Evolutionary conservation across 1,284 basidiomycete genomes (phyloP).

Genomic region (Ganoderma lingzhi): DNA sequence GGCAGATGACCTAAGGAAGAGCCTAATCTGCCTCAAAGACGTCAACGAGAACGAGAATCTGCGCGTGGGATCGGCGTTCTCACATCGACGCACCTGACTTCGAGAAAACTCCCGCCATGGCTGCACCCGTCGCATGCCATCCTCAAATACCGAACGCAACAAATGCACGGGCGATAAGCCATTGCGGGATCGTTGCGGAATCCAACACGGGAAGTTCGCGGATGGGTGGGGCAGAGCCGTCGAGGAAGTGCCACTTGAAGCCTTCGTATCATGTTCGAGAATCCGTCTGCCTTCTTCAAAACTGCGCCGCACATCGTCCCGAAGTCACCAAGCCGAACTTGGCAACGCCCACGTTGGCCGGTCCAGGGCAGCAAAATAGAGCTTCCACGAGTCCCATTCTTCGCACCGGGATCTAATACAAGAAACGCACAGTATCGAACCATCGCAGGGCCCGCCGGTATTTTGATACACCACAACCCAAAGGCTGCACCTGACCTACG

Average conservation of each 20-base stretch:
- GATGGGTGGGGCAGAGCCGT: neutral
- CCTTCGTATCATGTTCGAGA: neutral
- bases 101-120: neutral
- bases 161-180: neutral
- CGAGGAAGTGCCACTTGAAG: neutral
- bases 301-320: slow-evolving; percentile 11
- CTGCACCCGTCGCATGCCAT: neutral
- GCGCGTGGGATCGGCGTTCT: slow-evolving; percentile 14
- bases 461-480: slow-evolving; percentile 23
- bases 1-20: slow-evolving; percentile 16
- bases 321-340: slow-evolving; percentile 9
- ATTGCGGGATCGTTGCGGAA: neutral
- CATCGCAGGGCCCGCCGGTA: slow-evolving; percentile 16
- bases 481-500: slow-evolving; percentile 17
- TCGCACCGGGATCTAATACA: slow-evolving; percentile 23
- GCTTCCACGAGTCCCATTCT: slow-evolving; percentile 16
- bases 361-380: neutral
- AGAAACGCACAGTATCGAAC: slow-evolving; percentile 19
- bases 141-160: neutral
- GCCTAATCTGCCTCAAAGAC: slow-evolving; percentile 2
- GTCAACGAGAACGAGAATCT: slow-evolving; percentile 16
- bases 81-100: slow-evolving; percentile 21
- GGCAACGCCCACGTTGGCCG: neutral
- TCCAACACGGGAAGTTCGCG: neutral
- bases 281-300: neutral